Conservation (phyloP, 352 stramenopile genomes). For the Plasmopara halstedii region DNA sequence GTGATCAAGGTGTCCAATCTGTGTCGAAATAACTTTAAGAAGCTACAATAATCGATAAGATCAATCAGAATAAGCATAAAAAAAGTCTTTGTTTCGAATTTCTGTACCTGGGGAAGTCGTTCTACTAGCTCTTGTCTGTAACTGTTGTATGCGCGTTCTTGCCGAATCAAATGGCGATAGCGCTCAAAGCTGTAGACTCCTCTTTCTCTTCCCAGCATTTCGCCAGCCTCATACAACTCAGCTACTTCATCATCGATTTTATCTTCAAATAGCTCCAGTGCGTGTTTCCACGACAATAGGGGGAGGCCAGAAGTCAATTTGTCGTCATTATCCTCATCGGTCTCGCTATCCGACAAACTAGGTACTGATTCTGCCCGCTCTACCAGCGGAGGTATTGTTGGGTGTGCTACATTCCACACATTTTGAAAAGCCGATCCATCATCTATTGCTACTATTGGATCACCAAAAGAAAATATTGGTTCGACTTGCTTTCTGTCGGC, state of each 20-base stretch:
- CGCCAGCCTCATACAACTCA: constrained; percentile 28
- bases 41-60: too few relatives aligned
- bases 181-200: constrained; percentile 41
- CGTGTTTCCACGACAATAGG: constrained; percentile 12
- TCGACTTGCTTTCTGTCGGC: constrained; percentile 15
- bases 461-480: constrained; percentile 4
- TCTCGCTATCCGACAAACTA: constrained; percentile 69
- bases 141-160: constrained; percentile 48
- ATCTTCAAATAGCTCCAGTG: constrained; percentile 15
- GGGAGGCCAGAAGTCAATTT: not conserved
- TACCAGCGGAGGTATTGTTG: constrained; percentile 26
- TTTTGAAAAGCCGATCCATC: constrained; percentile 16
- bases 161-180: constrained; percentile 50
- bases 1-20: too few relatives aligned
- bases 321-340: constrained; percentile 41
- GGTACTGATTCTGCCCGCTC: constrained; percentile 33
- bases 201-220: constrained; percentile 26
- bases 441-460: not conserved
- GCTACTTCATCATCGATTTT: constrained; percentile 28
- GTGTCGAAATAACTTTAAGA: too few relatives aligned
- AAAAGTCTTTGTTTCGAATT: not conserved
- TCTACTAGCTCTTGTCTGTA: constrained; percentile 41
- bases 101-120: constrained; percentile 44
- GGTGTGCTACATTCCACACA: constrained; percentile 38
- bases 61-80: too few relatives aligned